Evolutionary conservation across 2,329 filamentous ascomycete species (phyloP).

Genomic region (Colletotrichum higginsianum): DNA sequence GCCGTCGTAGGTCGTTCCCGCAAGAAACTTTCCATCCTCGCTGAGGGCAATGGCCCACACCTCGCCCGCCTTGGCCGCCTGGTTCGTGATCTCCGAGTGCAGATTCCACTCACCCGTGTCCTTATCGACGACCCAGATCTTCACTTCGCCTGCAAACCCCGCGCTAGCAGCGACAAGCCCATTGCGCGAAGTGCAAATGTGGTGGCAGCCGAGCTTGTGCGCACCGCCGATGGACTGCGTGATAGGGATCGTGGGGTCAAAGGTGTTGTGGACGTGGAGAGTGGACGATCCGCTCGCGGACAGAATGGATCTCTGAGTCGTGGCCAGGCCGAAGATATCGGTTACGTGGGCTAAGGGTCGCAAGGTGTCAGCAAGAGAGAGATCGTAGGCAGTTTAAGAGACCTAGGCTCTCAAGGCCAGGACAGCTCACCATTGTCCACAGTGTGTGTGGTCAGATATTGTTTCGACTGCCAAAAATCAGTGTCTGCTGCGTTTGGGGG

Average conservation of each 20-base stretch:
- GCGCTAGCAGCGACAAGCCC: slow-evolving; percentile 84
- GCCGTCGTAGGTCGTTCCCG: slow-evolving; percentile 90
- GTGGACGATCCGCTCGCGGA: slow-evolving; percentile 89
- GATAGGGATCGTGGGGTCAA: slow-evolving; percentile 79
- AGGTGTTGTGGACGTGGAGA: slow-evolving; percentile 85
- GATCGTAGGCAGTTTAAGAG: neutral
- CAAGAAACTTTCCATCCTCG: slow-evolving; percentile 85
- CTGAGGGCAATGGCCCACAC: slow-evolving; percentile 92
- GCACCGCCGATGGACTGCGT: slow-evolving; percentile 84
- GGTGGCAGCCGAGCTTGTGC: slow-evolving; percentile 92
- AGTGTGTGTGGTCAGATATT: slow-evolving; percentile 95
- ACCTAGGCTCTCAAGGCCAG: slow-evolving; percentile 7
- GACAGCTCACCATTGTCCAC: slow-evolving; percentile 81
- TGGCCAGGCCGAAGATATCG: slow-evolving; percentile 87
- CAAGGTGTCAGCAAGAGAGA: slow-evolving; percentile 1
- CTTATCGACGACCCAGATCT: slow-evolving; percentile 80
- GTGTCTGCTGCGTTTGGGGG: neutral
- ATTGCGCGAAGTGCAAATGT: slow-evolving; percentile 79
- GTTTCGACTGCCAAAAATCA: slow-evolving; percentile 82
- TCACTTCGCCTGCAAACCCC: slow-evolving; percentile 91
- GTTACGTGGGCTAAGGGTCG: slow-evolving; percentile 78
- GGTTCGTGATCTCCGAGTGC: slow-evolving; percentile 60
- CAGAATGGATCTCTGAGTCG: slow-evolving; percentile 80
- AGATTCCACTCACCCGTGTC: slow-evolving; percentile 70
- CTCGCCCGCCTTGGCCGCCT: slow-evolving; percentile 74